phyloP scores from a whole-genome alignment of 2,329 filamentous ascomycete genomes.

The Myriosclerotinia curreyana region DNA sequence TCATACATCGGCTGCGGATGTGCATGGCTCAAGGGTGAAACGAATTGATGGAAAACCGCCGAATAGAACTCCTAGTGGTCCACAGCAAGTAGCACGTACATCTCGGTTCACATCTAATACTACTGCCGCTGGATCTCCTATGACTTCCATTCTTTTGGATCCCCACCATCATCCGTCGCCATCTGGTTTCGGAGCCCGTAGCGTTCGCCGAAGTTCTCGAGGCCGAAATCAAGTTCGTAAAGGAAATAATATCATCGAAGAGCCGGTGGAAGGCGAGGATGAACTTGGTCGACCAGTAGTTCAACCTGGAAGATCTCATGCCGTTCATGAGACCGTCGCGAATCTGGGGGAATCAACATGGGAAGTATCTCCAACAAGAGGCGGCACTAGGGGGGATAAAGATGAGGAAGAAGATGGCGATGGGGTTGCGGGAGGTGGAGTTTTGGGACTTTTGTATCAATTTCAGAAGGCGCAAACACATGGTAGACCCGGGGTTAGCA shows the following conservation, averaged over 20 bases:
- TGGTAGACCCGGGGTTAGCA: conserved; percentile 43
- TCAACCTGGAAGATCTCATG: conserved; percentile 15
- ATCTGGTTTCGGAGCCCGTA: conserved; percentile 47
- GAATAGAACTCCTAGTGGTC: conserved; percentile 41
- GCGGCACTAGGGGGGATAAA: conserved; percentile 37
- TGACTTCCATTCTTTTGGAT: conserved; percentile 71
- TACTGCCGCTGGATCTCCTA: conserved; percentile 47
- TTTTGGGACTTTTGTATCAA: conserved; percentile 63
- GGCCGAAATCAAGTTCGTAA: conserved; percentile 46
- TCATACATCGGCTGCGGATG: conserved; percentile 55
- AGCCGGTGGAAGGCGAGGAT: conserved; percentile 50
- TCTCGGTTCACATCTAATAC: conserved; percentile 45
- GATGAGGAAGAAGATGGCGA: conserved; percentile 48
- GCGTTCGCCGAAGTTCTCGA: conserved; percentile 48
- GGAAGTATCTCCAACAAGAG: conserved; percentile 42
- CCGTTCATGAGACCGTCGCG: conserved; percentile 35
- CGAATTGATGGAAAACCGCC: conserved; percentile 46
- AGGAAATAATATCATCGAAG: conserved; percentile 52
- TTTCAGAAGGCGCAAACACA: conserved; percentile 61
- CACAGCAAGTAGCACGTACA: conserved; percentile 42
- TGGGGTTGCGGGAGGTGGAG: conserved; percentile 51
- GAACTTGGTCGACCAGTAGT: conserved; percentile 29
- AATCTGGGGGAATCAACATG: conserved; percentile 45
- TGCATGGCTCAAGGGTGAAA: conserved; percentile 51
- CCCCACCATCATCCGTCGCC: conserved; percentile 68